A percentile compares a stretch with the other conserved stretches of the same genome.
Evolutionary conservation across 257 asterid genomes (phyloP).

Genomic region (Solanum habrochaites): DNA sequence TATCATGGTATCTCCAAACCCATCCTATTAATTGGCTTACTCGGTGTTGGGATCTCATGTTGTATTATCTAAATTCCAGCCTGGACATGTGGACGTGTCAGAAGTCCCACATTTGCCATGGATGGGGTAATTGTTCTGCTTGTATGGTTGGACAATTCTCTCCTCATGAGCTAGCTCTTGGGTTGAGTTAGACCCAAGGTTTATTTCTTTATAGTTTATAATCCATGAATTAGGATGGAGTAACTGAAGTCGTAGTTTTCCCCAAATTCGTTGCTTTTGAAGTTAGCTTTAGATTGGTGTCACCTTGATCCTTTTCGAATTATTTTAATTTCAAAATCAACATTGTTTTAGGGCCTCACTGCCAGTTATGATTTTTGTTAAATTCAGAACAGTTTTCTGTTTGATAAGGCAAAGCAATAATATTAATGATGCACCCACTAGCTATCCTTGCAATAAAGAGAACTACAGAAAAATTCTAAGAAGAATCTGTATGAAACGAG

Average conservation of each 20-base stretch:
- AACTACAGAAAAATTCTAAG: not conserved
- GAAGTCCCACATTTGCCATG: not conserved
- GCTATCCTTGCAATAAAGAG: not conserved
- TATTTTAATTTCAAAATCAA: not conserved
- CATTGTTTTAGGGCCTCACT: not conserved
- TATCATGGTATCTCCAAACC: not conserved
- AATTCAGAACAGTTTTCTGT: not conserved
- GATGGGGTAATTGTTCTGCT: not conserved
- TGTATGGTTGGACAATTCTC: not conserved
- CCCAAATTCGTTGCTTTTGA: not conserved
- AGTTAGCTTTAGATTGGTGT: not conserved
- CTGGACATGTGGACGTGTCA: not conserved
- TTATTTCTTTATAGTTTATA: not conserved
- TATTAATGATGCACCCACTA: not conserved
- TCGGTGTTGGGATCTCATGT: not conserved
- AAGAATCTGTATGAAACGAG: not conserved
- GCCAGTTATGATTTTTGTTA: not conserved
- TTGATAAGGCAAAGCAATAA: not conserved
- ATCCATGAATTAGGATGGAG: not conserved
- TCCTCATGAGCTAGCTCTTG: not conserved
- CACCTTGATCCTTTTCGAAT: not conserved
- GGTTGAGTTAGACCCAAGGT: not conserved
- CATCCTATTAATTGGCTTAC: not conserved
- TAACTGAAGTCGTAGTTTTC: not conserved
- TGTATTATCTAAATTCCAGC: not conserved